phyloP scores from a whole-genome alignment of 257 asterid genomes.

The Ligustrum vulgare region DNA sequence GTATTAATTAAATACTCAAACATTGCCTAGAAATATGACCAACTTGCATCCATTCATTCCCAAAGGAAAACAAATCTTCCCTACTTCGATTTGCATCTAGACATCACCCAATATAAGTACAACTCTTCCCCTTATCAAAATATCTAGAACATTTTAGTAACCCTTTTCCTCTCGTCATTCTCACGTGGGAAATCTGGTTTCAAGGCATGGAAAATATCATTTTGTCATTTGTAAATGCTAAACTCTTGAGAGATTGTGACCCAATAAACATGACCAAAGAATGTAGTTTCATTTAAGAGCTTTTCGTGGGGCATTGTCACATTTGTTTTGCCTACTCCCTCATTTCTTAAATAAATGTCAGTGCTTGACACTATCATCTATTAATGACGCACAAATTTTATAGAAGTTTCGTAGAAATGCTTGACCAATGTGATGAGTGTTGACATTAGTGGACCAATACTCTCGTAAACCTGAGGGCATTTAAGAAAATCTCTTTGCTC shows the following conservation, averaged over 20 bases:
- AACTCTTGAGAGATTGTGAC: slow-evolving; percentile 9
- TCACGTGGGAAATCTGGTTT: slow-evolving; percentile 7
- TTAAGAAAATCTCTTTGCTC: no score
- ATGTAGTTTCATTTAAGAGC: slow-evolving; percentile 7
- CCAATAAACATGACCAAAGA: slow-evolving; percentile 18
- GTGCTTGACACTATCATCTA: slow-evolving; percentile 17
- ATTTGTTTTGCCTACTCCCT: slow-evolving; percentile 27
- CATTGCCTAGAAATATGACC: no score
- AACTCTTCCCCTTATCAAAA: not conserved
- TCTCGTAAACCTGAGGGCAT: no score
- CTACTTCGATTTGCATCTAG: slow-evolving; percentile 7
- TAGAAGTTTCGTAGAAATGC: slow-evolving; percentile 5
- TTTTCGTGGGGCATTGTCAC: slow-evolving; percentile 18
- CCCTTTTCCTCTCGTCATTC: slow-evolving; percentile 1
- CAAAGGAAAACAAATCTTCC: slow-evolving; percentile 7
- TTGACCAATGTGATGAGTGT: no score
- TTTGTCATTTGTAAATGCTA: slow-evolving; percentile 8
- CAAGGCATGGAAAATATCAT: slow-evolving; percentile 20
- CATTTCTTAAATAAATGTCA: slow-evolving; percentile 24
- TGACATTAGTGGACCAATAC: slow-evolving; percentile 1
- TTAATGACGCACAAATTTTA: slow-evolving; percentile 17
- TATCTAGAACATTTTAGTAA: not conserved
- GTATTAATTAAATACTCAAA: no score
- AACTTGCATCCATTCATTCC: slow-evolving; percentile 7
- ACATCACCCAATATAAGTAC: slow-evolving; percentile 25